Conservation (phyloP, 2,329 filamentous ascomycete genomes). For the Trichoderma cornu-damae region DNA sequence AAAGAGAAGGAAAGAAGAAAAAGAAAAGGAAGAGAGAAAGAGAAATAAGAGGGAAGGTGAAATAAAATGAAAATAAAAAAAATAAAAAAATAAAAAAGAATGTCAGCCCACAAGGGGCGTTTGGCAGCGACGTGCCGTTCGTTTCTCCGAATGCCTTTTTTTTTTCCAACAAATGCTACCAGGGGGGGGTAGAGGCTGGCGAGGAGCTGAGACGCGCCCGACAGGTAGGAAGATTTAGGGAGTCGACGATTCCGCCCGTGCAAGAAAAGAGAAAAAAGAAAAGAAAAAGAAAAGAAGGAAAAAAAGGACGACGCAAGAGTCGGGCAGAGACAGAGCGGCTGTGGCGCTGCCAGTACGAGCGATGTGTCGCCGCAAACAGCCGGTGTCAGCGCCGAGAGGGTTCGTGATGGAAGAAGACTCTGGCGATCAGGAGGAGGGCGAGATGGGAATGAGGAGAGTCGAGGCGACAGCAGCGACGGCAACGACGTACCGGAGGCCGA, state of each 20-base stretch:
- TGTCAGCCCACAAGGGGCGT: constrained; percentile 18
- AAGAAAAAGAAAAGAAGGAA: no score
- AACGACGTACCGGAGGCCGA: constrained; percentile 43
- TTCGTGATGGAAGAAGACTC: constrained; percentile 1
- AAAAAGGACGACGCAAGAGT: constrained; percentile 3
- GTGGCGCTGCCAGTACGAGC: constrained; percentile 15
- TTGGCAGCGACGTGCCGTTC: constrained; percentile 14
- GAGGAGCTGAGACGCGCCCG: constrained; percentile 17
- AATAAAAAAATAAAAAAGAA: constrained; percentile 12
- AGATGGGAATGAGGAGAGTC: constrained; percentile 21
- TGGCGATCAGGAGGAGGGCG: constrained; percentile 12
- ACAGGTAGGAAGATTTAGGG: constrained; percentile 13
- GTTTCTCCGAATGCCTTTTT: constrained; percentile 15
- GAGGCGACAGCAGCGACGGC: constrained; percentile 16
- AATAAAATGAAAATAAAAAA: not conserved
- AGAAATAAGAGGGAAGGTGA: constrained; percentile 4
- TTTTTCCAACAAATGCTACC: constrained; percentile 16
- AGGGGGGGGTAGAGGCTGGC: constrained; percentile 11
- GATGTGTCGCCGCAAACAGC: constrained; percentile 17
- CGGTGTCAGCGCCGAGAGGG: constrained; percentile 10
- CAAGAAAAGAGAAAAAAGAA: no score
- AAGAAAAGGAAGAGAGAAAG: not conserved
- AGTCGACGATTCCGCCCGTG: constrained; percentile 13
- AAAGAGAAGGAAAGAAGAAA: not conserved
- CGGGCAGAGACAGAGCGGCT: constrained; percentile 9